Base-by-base conservation (phyloP, 176 grass and related monocot species). In the Aechmea fasciata region DNA sequence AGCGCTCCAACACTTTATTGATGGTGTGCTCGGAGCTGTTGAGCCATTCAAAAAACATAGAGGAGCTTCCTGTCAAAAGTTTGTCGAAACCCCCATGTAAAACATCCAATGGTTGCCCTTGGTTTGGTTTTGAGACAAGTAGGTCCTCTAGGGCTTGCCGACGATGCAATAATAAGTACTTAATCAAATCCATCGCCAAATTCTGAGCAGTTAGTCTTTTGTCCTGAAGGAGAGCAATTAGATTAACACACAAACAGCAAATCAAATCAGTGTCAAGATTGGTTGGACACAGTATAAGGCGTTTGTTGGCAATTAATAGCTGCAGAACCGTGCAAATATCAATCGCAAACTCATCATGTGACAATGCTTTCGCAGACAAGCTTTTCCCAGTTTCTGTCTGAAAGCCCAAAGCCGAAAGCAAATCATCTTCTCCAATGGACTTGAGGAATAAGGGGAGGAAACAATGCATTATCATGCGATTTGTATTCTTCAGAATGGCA, bases 381-480 rank as follows among this genome's bases (percentile, higher is more conserved):
- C 54, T 82, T 81, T 75, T 90, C 48, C 84, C 71, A 4, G 79
- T 78, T 83, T 99, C 84, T 33, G 87, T 81, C 70, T 84, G 78
- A 78, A 88, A 93, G 52, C 84, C 82, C 79, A 89, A 85, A 88
- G 79, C 82, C 66, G 71, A 79, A 77, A 99, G 82, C 18, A 90
- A 73, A 61, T 99, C 90, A 69, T 90, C 90, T 78, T 99, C 95
- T 48, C 84, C 90, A 18, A 99, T 87, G 66, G 83, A 93, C 65
- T 85, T 90, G 23, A 99, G 80, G 70, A 90, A 99, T 61, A 74
- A 85, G 71, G 95, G 95, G 20, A 99, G 75, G 78, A 99, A 99
- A 83, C 90, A 99, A 47, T 99, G 93, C 95, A 99, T 99, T 75
- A 99, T 80, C 80, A 94, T 82, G 28, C 95, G 84, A 79, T 99